Conservation (phyloP, 2,329 filamentous ascomycete genomes). For the Fusarium sambucinum region DNA sequence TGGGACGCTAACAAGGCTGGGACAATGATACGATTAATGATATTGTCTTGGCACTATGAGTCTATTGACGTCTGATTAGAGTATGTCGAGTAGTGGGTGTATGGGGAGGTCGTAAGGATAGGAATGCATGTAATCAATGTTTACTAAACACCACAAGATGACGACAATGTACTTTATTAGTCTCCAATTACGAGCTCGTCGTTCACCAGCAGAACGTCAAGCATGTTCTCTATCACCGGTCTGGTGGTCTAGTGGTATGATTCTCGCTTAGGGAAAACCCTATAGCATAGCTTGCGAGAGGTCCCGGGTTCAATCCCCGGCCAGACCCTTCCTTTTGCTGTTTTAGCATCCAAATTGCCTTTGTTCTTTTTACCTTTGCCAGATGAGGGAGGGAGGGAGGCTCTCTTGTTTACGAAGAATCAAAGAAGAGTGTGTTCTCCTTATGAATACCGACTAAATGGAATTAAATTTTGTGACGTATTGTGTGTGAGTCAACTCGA, state of each 20-base stretch:
- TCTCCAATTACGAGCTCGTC: not conserved
- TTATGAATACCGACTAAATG: too few species aligned
- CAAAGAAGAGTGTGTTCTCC: too few species aligned
- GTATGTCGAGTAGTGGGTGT: not conserved
- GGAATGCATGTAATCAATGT: not conserved
- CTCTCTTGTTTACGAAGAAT: too few species aligned
- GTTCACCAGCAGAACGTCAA: slow-evolving; percentile 8
- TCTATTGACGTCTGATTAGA: not conserved
- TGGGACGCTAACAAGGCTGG: not conserved
- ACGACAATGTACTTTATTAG: accelerated
- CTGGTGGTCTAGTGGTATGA: slow-evolving; percentile 76
- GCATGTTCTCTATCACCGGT: slow-evolving; percentile 44
- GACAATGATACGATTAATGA: not conserved
- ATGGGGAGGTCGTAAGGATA: not conserved
- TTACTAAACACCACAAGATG: not conserved
- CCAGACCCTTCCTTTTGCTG: slow-evolving; percentile 53
- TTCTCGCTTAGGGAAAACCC: slow-evolving; percentile 74
- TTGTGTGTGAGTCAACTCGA: too few species aligned
- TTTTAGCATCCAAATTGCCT: accelerated
- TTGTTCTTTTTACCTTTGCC: not conserved
- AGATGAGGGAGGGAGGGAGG: too few species aligned
- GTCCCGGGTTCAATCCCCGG: slow-evolving; percentile 62
- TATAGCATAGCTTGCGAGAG: slow-evolving; percentile 57
- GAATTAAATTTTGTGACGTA: too few species aligned
- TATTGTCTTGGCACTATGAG: not conserved